Conservation (phyloP, 2,329 filamentous ascomycete genomes). For the Ceratocystis lukuohia region DNA sequence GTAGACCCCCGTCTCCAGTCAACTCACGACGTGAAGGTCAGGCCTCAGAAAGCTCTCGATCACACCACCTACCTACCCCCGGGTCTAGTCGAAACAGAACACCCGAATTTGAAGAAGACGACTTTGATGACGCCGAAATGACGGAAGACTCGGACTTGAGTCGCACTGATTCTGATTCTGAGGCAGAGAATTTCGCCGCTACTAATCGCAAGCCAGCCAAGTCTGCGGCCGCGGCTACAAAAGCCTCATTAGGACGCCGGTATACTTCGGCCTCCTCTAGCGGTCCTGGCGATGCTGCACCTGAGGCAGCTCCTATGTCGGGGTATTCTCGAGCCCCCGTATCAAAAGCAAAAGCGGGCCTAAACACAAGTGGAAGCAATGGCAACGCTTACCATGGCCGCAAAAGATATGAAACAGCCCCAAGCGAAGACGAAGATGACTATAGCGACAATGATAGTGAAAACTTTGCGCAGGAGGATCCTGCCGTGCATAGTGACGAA, state of each 20-base stretch:
- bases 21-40: conserved; percentile 13
- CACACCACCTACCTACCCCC: conserved; percentile 15
- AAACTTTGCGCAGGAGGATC: background rate
- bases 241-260: background rate
- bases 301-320: background rate
- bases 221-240: background rate
- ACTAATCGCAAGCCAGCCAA: background rate
- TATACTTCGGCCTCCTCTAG: background rate
- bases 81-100: conserved; percentile 16
- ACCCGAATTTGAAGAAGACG: conserved; percentile 13
- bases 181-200: background rate
- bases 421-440: conserved; percentile 16
- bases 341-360: background rate
- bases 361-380: background rate
- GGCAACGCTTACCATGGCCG: background rate
- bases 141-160: conserved; percentile 11
- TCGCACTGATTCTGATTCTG: background rate
- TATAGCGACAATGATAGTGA: conserved; percentile 15
- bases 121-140: conserved; percentile 10
- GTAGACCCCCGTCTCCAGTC: conserved; percentile 14
- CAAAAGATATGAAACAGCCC: conserved; percentile 11
- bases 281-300: background rate
- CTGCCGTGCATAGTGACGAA: conserved; percentile 3
- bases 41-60: conserved; percentile 15
- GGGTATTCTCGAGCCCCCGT: background rate